A percentile compares a stretch with the other conserved stretches of the same genome.
Conservation (phyloP, 2,329 filamentous ascomycete genomes). For the Huntiella omanensis region DNA sequence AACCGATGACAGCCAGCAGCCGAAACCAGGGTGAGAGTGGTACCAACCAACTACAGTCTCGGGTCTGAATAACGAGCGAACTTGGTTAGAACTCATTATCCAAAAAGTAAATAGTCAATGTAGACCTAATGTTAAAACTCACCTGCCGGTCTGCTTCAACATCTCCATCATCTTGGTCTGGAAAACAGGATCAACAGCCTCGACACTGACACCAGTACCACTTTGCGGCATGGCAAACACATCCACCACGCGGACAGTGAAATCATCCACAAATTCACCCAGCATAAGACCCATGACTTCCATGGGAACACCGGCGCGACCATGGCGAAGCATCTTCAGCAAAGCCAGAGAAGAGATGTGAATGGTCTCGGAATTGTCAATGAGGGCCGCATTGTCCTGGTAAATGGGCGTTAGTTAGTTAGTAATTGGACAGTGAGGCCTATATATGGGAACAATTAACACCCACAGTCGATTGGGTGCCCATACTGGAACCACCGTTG, state of each 20-base stretch:
- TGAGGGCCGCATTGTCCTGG: slow-evolving; percentile 75
- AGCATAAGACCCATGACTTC: slow-evolving; percentile 97
- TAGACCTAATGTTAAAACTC: slow-evolving; percentile 17
- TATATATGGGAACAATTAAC: neutral
- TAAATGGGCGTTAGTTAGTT: neutral
- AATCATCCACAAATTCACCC: slow-evolving; percentile 33
- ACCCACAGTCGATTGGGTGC: slow-evolving; percentile 8
- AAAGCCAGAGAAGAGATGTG: slow-evolving; percentile 96
- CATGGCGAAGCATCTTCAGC: slow-evolving; percentile 96
- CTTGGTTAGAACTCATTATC: neutral
- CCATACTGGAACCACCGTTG: slow-evolving; percentile 3
- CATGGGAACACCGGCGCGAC: slow-evolving; percentile 94
- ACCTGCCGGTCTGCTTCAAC: slow-evolving; percentile 93
- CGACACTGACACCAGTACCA: slow-evolving; percentile 92
- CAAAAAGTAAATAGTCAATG: neutral
- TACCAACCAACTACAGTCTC: slow-evolving; percentile 99
- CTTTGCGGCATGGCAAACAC: slow-evolving; percentile 99
- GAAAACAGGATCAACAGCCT: slow-evolving; percentile 95
- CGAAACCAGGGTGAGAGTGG: slow-evolving; percentile 96
- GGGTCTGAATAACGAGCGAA: slow-evolving; percentile 35
- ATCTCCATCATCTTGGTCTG: slow-evolving; percentile 99
- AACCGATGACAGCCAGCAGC: slow-evolving; percentile 96
- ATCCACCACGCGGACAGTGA: slow-evolving; percentile 80
- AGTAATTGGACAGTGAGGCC: neutral
- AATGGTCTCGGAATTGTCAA: slow-evolving; percentile 98